Percentiles rank a stretch among this genome's conserved stretches.
phyloP scores from a whole-genome alignment of 2,329 filamentous ascomycete species.

The Cladosporium sp. region DNA sequence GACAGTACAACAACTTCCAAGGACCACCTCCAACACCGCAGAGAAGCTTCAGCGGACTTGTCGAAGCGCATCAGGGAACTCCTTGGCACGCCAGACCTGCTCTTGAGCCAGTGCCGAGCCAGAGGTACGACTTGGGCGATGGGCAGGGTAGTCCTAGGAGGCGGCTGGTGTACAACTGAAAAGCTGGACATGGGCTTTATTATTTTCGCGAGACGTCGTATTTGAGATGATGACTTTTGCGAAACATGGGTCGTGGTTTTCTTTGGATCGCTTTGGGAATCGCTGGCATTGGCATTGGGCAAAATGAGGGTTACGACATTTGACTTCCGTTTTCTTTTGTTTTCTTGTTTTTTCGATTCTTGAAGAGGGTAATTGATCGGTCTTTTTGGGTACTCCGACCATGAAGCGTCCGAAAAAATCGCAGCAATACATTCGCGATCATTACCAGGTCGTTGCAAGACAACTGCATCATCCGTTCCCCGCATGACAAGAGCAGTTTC shows the following conservation, averaged over 20 bases:
- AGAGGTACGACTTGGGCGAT: constrained; percentile 33
- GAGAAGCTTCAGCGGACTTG: constrained; percentile 32
- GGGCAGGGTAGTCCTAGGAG: constrained; percentile 37
- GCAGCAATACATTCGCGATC: neutral
- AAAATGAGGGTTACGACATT: neutral
- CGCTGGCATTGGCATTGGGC: neutral
- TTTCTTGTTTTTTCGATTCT: neutral
- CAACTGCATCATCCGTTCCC: no score
- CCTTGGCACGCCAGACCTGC: constrained; percentile 32
- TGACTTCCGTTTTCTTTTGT: neutral
- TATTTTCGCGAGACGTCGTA: neutral
- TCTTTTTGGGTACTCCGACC: neutral
- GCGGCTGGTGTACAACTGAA: constrained; percentile 34
- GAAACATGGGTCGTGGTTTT: neutral
- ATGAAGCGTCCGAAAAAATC: neutral
- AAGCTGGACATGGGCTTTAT: neutral
- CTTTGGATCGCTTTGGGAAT: neutral
- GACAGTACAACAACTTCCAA: constrained; percentile 12
- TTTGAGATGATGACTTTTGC: neutral
- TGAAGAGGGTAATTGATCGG: neutral
- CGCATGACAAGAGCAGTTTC: neutral
- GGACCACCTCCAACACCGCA: constrained; percentile 38
- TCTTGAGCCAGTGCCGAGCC: constrained; percentile 37
- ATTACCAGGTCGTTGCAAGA: neutral
- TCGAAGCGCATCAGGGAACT: constrained; percentile 25